These are phyloP conservation scores for Naganishia liquefaciens DNA, from an alignment of 1,284 basidiomycete species.

Conservation along the genomic window DNA sequence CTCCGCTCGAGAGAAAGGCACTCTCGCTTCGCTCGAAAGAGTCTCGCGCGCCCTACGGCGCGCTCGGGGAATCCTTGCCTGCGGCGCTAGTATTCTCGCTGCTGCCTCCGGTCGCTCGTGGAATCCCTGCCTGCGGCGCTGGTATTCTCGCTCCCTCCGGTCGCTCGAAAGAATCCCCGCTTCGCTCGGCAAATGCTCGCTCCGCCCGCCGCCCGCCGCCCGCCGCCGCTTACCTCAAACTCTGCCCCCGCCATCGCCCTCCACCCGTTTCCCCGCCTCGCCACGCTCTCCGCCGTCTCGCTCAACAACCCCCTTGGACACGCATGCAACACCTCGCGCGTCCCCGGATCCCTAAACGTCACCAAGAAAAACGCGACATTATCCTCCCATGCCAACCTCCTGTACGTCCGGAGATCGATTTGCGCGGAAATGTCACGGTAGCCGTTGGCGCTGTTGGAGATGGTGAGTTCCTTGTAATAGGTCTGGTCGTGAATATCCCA, in stretches of 20 bases:
- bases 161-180: too few relatives aligned
- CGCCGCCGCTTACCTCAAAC: constrained; percentile 68
- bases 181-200: too few relatives aligned
- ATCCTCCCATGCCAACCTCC: constrained; percentile 89
- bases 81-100: too few relatives aligned
- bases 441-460: constrained; percentile 87
- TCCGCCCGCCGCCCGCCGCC: not conserved
- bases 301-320: constrained; percentile 83
- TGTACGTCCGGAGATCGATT: constrained; percentile 80
- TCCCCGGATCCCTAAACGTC: constrained; percentile 82
- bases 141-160: not conserved
- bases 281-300: constrained; percentile 58
- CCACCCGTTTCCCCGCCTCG: constrained; percentile 57
- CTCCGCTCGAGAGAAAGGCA: too few relatives aligned
- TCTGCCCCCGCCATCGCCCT: constrained; percentile 78
- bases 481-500: constrained; percentile 85
- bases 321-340: constrained; percentile 69
- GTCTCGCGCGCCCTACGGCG: too few relatives aligned
- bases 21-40: too few relatives aligned
- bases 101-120: too few relatives aligned
- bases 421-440: constrained; percentile 82
- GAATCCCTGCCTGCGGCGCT: too few relatives aligned
- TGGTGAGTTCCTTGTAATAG: constrained; percentile 79
- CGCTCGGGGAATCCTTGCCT: too few relatives aligned
- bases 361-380: constrained; percentile 91